phyloP scores from a whole-genome alignment of 352 stramenopile genomes.

The Phytophthora rubi region DNA sequence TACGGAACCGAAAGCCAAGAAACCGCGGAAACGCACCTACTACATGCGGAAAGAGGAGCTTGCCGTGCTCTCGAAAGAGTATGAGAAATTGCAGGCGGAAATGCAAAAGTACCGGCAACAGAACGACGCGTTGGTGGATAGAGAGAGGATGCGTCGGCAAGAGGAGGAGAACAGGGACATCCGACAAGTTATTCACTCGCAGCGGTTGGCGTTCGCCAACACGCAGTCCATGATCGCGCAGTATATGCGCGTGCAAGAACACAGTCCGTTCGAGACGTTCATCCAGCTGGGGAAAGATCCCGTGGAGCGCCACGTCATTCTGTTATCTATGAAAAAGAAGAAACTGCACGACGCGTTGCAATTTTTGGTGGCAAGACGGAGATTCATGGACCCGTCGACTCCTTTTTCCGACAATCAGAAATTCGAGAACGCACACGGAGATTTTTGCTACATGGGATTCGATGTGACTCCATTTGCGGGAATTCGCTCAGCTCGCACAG shows the following conservation, averaged over 20 bases:
- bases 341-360: conserved; percentile 45
- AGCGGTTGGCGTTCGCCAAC: conserved; percentile 47
- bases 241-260: conserved; percentile 48
- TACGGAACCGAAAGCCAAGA: conserved; percentile 27
- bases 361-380: conserved; percentile 41
- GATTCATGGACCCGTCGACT: conserved; percentile 41
- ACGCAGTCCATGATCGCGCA: conserved; percentile 49
- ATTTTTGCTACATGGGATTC: conserved; percentile 54
- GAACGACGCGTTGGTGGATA: conserved; percentile 31
- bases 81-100: conserved; percentile 29
- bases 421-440: conserved; percentile 46
- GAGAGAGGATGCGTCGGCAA: conserved; percentile 23
- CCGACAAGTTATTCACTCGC: conserved; percentile 38
- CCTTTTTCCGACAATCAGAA: conserved; percentile 52
- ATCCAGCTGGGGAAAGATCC: conserved; percentile 46
- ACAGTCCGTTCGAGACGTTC: conserved; percentile 47
- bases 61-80: conserved; percentile 28
- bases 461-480: conserved; percentile 59
- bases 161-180: conserved; percentile 39
- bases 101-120: conserved; percentile 32
- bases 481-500: conserved; percentile 30
- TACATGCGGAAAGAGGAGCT: conserved; percentile 60
- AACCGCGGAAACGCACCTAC: conserved; percentile 48
- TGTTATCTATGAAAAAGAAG: conserved; percentile 45
- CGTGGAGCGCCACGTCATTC: conserved; percentile 35